Percentiles rank a stretch among this genome's conserved stretches.
Conservation (phyloP, 2,329 filamentous ascomycete species). For the Bertia moriformis region DNA sequence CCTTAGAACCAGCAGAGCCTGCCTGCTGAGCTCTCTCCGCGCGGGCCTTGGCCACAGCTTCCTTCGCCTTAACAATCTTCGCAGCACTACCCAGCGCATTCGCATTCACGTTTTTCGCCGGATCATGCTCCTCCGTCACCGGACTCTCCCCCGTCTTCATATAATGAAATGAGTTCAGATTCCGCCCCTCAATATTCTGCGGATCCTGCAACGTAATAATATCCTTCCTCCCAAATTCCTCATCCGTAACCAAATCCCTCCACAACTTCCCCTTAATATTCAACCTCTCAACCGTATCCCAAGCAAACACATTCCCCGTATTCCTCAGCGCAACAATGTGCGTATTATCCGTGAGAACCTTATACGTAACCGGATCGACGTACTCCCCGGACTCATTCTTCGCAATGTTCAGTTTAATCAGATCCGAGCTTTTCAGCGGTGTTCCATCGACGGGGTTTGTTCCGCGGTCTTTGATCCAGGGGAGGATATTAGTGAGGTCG, state of each 20-base stretch:
- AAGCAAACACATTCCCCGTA: slow-evolving; percentile 81
- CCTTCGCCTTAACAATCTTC: slow-evolving; percentile 82
- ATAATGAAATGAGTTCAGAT: slow-evolving; percentile 79
- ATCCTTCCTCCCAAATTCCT: slow-evolving; percentile 74
- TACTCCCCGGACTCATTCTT: slow-evolving; percentile 74
- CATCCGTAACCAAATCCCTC: slow-evolving; percentile 76
- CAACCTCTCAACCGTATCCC: slow-evolving; percentile 85
- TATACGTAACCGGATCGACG: slow-evolving; percentile 92
- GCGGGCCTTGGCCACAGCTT: slow-evolving; percentile 81
- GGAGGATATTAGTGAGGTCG: slow-evolving; percentile 82
- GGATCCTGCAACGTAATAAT: slow-evolving; percentile 95
- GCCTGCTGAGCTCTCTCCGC: slow-evolving; percentile 51
- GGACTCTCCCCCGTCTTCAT: slow-evolving; percentile 67
- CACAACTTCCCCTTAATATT: slow-evolving; percentile 97
- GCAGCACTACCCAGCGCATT: slow-evolving; percentile 63
- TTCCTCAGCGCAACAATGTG: slow-evolving; percentile 80
- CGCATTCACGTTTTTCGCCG: slow-evolving; percentile 60
- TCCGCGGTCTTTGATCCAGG: slow-evolving; percentile 85
- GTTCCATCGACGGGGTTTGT: slow-evolving; percentile 82
- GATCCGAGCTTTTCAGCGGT: slow-evolving; percentile 63
- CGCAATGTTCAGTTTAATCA: slow-evolving; percentile 81
- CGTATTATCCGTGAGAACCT: slow-evolving; percentile 94
- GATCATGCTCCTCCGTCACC: slow-evolving; percentile 52
- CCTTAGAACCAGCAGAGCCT: slow-evolving; percentile 39
- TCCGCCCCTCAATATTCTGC: slow-evolving; percentile 69